Evolutionary conservation across 2,329 filamentous ascomycete species (phyloP).

Genomic region (Sarocladium oryzae): DNA sequence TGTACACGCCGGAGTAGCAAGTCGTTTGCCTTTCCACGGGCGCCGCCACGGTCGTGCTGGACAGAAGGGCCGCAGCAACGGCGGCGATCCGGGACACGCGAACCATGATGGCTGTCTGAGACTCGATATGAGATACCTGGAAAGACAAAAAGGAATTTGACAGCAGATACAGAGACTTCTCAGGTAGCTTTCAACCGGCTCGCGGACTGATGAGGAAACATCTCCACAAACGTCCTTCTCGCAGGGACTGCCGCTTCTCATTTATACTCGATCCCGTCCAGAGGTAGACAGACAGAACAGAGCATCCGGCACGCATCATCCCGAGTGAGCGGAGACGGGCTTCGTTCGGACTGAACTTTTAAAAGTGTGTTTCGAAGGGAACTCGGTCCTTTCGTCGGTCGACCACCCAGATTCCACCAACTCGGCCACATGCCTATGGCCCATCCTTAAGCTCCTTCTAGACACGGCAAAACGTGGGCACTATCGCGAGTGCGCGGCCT

Average conservation of each 20-base stretch:
- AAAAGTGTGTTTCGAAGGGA: no score
- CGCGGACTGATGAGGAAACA: no score
- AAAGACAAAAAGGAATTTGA: not conserved
- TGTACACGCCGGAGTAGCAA: constrained; percentile 12
- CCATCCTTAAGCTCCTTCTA: not conserved
- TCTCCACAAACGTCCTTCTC: no score
- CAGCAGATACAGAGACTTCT: no score
- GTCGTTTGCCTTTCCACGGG: constrained; percentile 5
- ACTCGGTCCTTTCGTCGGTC: not conserved
- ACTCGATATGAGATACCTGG: not conserved
- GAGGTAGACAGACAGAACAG: no score
- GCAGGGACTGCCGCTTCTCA: no score
- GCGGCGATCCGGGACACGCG: constrained; percentile 3
- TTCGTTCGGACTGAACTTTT: no score
- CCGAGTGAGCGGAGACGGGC: no score
- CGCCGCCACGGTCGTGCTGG: constrained; percentile 7
- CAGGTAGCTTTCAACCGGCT: no score
- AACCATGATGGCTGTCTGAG: not conserved
- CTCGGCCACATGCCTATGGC: not conserved
- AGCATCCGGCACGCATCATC: no score
- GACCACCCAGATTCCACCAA: not conserved
- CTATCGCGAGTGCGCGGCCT: not conserved
- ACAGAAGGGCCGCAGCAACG: constrained; percentile 3
- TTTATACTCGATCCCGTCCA: constrained; percentile 7
- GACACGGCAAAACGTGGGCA: constrained; percentile 1